Percentiles rank a stretch among this genome's conserved stretches.
These are phyloP conservation scores for Drechslerella dactyloides DNA, from an alignment of 2,329 filamentous ascomycete genomes.

Conservation along the genomic window DNA sequence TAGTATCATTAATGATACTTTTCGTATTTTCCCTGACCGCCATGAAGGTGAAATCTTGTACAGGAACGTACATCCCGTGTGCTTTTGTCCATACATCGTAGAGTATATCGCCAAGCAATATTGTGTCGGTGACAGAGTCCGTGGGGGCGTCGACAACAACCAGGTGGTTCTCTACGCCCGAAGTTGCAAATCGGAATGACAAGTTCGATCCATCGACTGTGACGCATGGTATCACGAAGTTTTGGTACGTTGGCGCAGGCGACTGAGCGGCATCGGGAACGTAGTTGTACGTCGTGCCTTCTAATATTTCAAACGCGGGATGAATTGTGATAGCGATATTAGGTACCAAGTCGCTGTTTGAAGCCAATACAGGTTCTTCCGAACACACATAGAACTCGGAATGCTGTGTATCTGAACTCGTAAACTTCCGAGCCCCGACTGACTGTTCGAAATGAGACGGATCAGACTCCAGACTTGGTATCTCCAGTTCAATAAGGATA, in stretches of 20 bases:
- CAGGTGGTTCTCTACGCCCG: conserved; percentile 5
- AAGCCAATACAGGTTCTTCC: too few relatives aligned
- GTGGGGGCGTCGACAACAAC: neutral
- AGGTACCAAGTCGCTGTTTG: too few relatives aligned
- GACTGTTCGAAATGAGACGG: too few relatives aligned
- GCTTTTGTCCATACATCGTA: conserved; percentile 3
- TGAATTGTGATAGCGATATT: conserved; percentile 9
- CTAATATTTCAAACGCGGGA: neutral
- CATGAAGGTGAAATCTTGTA: conserved; percentile 10
- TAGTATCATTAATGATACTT: neutral
- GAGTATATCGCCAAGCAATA: neutral
- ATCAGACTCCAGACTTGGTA: neutral
- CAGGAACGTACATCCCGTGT: neutral
- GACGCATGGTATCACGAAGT: neutral
- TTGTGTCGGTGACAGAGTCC: neutral
- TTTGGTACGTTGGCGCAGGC: conserved; percentile 2
- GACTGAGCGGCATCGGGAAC: neutral
- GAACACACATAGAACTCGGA: too few relatives aligned
- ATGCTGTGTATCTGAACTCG: too few relatives aligned
- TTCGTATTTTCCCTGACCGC: neutral
- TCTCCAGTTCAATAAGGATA: conserved; percentile 7
- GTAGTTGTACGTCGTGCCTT: conserved; percentile 10
- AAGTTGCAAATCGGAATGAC: neutral
- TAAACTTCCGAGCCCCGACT: too few relatives aligned
- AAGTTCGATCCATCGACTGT: neutral